Base-by-base conservation (phyloP, 2,329 filamentous ascomycete genomes). In the Arthrobotrys iridis region DNA sequence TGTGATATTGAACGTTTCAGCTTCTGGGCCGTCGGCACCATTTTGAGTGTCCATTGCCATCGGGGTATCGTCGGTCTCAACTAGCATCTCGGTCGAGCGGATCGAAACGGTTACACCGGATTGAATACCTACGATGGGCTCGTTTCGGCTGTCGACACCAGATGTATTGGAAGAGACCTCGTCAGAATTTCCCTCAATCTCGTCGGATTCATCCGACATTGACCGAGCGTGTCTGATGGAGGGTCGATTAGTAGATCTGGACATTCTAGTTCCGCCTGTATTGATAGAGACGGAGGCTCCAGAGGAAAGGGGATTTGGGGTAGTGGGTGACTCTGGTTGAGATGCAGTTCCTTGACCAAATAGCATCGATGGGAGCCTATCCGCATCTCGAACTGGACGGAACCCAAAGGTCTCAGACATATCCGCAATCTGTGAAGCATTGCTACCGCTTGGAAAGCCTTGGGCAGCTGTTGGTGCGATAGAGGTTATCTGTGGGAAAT, bases 1-100 rank as follows among this genome's bases (percentile, higher is more conserved):
- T 4, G 92, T 93, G 79, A 97, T 96, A 83, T 97, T 96, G 83
- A 98, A 97, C 0, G 93, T 93, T 67, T 94, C 93, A 10, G 91
- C 88, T 79, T 96, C 92, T 79, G 93, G 91, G n/a, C 89, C 88
- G 79, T 95, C 93, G 0, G 93, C 93, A 1, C 91, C 91, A 33
- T 91, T 91, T 1, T 91, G 91, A 5, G 92, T 90, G 1, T 90
- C 88, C 75, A 97, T 83, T 28, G 91, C 90, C 33, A 96, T 88
- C 2, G 89, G 87, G 1, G 91, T 88, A 62, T 89, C 89, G 40
- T 86, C 88, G 58, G 85, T 85, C 60, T 92, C 89, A 35, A 97
- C 86, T 81, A 96, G 90, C 78, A 89, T 88, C 76, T 94, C 91
- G 30, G 90, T 88, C 77, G 95, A 91, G 66, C 93, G 91, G 84